These are phyloP conservation scores for Penicillium desertorum DNA, from an alignment of 495 filamentous ascomycete genomes.

Conservation along the genomic window DNA sequence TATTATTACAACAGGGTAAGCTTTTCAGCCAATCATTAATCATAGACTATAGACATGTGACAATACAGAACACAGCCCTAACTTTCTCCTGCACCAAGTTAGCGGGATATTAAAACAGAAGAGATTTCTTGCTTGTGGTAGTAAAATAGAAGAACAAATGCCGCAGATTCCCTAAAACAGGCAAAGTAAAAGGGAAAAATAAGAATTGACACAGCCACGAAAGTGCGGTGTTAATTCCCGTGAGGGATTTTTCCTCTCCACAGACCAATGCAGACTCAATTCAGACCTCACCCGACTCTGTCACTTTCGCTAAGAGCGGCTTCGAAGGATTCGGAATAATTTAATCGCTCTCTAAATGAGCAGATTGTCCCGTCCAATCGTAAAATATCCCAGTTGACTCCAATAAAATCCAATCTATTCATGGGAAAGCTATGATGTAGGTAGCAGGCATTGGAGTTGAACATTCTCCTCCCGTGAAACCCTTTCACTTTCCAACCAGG, in stretches of 20 bases:
- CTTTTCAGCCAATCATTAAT: constrained; percentile 19
- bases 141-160: background rate
- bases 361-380: constrained; percentile 29
- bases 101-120: constrained; percentile 6
- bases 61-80: constrained; percentile 26
- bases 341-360: constrained; percentile 11
- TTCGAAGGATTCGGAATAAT: background rate
- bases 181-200: background rate
- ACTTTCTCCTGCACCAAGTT: background rate
- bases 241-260: constrained; percentile 34
- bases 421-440: constrained; percentile 1
- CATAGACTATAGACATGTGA: background rate
- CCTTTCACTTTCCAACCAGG: background rate
- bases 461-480: background rate
- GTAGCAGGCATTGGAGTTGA: background rate
- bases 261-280: constrained; percentile 10
- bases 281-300: constrained; percentile 4
- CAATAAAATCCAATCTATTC: background rate
- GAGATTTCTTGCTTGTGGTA: background rate
- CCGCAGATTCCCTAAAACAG: constrained; percentile 3
- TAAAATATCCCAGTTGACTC: constrained; percentile 1
- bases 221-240: constrained; percentile 4
- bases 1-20: background rate
- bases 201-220: constrained; percentile 3
- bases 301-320: background rate